Conservation (phyloP, 192 early-diverging fungal species). For the Allomyces javanicus region DNA sequence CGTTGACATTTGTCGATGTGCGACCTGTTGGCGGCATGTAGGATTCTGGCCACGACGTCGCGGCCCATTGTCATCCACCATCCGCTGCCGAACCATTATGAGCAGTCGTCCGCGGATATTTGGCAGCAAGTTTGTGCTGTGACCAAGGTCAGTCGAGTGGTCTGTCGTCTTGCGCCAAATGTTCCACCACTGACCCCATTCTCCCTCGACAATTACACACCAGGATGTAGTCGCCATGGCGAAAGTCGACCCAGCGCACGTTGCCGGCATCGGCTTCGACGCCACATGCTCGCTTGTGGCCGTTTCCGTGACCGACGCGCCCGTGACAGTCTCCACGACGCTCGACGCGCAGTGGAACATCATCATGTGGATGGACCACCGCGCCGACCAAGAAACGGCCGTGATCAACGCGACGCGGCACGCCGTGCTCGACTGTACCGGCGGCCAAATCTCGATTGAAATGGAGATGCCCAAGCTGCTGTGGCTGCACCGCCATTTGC, state of each 20-base stretch:
- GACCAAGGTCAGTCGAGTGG: conserved; percentile 10
- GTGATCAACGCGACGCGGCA: conserved; percentile 35
- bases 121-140: conserved; percentile 29
- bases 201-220: too few relatives aligned
- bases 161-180: too few relatives aligned
- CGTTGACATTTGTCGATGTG: too few relatives aligned
- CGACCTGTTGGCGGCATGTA: too few relatives aligned
- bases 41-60: too few relatives aligned
- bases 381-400: conserved; percentile 37
- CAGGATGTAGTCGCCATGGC: conserved; percentile 7
- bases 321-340: conserved; percentile 25
- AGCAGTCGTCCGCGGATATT: conserved; percentile 47
- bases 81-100: conserved; percentile 31
- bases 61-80: conserved; percentile 18
- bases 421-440: conserved; percentile 36
- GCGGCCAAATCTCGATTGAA: conserved; percentile 44
- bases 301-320: conserved; percentile 20
- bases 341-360: conserved; percentile 32
- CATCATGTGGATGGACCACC: conserved; percentile 53
- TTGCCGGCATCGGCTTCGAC: conserved; percentile 56
- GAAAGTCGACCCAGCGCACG: conserved; percentile 7
- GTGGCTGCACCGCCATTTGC: conserved; percentile 42
- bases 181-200: too few relatives aligned
- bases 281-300: conserved; percentile 55
- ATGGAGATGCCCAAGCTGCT: conserved; percentile 60